A percentile compares a stretch with the other conserved stretches of the same genome.
phyloP scores from a whole-genome alignment of 495 filamentous ascomycete species.

The Penicillium verhagenii region DNA sequence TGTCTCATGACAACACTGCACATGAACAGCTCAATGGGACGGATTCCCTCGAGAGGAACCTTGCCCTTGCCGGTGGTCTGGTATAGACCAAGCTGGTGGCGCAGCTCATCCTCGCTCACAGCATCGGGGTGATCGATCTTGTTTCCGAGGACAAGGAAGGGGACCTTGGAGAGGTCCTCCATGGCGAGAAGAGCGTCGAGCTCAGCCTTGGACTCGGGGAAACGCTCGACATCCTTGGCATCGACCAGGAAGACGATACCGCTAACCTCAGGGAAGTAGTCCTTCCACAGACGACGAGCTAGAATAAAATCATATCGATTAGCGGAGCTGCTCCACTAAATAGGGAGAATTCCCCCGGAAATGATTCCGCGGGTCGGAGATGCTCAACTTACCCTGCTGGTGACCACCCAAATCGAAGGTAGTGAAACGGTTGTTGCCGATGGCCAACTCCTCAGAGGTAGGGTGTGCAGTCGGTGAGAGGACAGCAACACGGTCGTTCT shows the following conservation, averaged over 20 bases:
- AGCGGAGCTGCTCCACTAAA: not conserved
- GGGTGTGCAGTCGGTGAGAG: slow-evolving; percentile 88
- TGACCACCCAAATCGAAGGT: slow-evolving; percentile 98
- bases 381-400: slow-evolving; percentile 72
- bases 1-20: slow-evolving; percentile 98
- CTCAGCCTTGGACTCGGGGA: slow-evolving; percentile 92
- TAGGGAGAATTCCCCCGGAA: not conserved
- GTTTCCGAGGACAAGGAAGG: slow-evolving; percentile 93
- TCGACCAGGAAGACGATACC: slow-evolving; percentile 98
- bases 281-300: slow-evolving; percentile 97
- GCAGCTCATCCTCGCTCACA: slow-evolving; percentile 89
- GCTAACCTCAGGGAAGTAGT: slow-evolving; percentile 98
- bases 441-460: slow-evolving; percentile 93
- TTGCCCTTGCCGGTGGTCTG: slow-evolving; percentile 99
- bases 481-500: slow-evolving; percentile 95
- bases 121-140: slow-evolving; percentile 98
- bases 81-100: slow-evolving; percentile 85
- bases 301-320: not conserved
- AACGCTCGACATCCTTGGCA: slow-evolving; percentile 92
- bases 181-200: slow-evolving; percentile 90
- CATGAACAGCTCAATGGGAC: slow-evolving; percentile 98
- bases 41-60: slow-evolving; percentile 88
- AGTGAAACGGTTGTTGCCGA: slow-evolving; percentile 94
- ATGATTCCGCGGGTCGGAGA: not conserved
- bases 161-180: slow-evolving; percentile 91